These are phyloP conservation scores for Aspergillus sclerotioniger DNA, from an alignment of 495 filamentous ascomycete species.

Conservation along the genomic window DNA sequence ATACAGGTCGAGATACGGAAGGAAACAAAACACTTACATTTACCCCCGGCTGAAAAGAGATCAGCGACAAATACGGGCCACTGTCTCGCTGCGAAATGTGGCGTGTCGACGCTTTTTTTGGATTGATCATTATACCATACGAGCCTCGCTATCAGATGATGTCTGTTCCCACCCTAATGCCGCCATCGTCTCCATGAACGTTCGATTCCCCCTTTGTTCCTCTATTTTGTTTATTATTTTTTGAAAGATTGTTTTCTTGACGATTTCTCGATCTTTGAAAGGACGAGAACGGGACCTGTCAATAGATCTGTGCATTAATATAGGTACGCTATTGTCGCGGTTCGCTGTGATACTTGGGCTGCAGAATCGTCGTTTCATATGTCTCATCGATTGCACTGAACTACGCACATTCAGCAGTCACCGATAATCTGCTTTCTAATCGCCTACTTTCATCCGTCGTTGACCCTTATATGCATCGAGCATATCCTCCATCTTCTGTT, in stretches of 20 bases:
- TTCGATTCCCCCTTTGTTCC: slow-evolving; percentile 49
- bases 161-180: slow-evolving; percentile 36
- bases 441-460: neutral
- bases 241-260: slow-evolving; percentile 20
- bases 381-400: neutral
- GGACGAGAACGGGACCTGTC: slow-evolving; percentile 16
- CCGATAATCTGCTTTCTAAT: neutral
- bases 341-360: slow-evolving; percentile 7
- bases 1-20: slow-evolving; percentile 26
- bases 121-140: slow-evolving; percentile 29
- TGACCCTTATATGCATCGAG: neutral
- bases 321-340: slow-evolving; percentile 22
- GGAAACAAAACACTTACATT: slow-evolving; percentile 16
- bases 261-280: slow-evolving; percentile 7
- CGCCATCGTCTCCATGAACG: slow-evolving; percentile 45
- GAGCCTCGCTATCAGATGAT: slow-evolving; percentile 34
- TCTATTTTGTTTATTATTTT: slow-evolving; percentile 29
- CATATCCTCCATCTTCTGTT: neutral
- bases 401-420: neutral
- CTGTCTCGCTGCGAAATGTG: slow-evolving; percentile 18
- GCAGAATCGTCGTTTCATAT: slow-evolving; percentile 2
- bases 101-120: slow-evolving; percentile 24
- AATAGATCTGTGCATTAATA: slow-evolving; percentile 25
- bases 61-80: slow-evolving; percentile 19
- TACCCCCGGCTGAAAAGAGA: slow-evolving; percentile 17